Evolutionary conservation across 768 basidiomycete genomes (phyloP), one percentile per base, ranked within the genome.

Genomic region (Boletus coccyginus): DNA sequence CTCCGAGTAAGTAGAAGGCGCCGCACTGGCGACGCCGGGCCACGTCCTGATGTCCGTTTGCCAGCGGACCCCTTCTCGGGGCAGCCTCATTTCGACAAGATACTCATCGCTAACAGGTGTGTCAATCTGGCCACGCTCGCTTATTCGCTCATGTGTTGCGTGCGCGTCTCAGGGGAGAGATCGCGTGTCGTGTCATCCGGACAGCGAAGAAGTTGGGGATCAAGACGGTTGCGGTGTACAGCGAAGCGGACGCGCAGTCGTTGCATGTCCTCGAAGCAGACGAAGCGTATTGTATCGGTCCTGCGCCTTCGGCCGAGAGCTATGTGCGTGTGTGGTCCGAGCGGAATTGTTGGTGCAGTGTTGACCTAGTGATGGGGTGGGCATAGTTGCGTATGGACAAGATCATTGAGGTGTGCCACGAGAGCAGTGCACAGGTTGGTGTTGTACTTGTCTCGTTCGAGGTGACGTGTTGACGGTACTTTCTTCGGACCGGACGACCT

Each of bases 101-200:
- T 95, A 57, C 79, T 97, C 24, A 85, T 97, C 54, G 94, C 94
- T 0, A 97, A 97, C 67, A 77, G 94, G 94, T 76, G 48, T 38
- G 47, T 27, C 14, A 8, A 9, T 7, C 16, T 4, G 3, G 9
- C 39, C 41, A 9, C 7, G 13, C 29, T 12, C 27, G 33, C 12
- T 40, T 12, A 13, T 43, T 29, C 36, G 27, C 32, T 54, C 21
- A 36, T 39, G 46, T 12, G 55, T 24, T 44, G 46, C 14, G 56
- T 19, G 6, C 52, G 2, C 31, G 3, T 45, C 36, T 14, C 58
- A 96, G 94, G 71, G 94, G 94, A 46, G 94, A 98, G 73, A 98
- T 98, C 60, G 94, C 94, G 7, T 97, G 95, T 70, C 87, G 94
- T 19, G 92, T 98, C 43, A 96, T 96, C 53, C 86, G 90, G 27